Conservation (phyloP, 148 eudicot species). For the Camellia japonica region DNA sequence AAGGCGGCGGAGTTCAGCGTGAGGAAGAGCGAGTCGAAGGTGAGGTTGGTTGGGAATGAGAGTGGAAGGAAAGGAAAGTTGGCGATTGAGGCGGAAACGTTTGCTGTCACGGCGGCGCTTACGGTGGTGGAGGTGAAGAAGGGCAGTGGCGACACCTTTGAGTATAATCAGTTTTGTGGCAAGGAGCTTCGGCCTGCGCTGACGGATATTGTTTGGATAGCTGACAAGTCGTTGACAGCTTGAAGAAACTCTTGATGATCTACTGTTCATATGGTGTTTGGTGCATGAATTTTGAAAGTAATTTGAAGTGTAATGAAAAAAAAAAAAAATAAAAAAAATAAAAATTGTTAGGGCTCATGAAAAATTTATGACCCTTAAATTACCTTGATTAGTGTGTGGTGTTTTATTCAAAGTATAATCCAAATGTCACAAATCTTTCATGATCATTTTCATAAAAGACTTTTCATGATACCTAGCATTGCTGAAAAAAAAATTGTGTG, state of each 20-base stretch:
- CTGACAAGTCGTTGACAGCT: neutral
- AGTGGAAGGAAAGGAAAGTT: constrained; percentile 21
- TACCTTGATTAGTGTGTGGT: no score
- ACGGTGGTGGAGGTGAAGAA: constrained; percentile 25
- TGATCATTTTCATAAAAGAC: no score
- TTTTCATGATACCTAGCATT: no score
- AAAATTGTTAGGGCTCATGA: no score
- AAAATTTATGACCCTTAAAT: no score
- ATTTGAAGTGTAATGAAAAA: no score
- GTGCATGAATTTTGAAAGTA: no score
- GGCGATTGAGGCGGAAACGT: constrained; percentile 17
- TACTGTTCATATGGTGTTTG: no score
- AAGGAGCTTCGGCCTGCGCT: constrained; percentile 18
- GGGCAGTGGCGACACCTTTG: constrained; percentile 14
- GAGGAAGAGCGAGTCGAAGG: constrained; percentile 14
- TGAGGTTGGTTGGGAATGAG: constrained; percentile 14
- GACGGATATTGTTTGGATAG: constrained; percentile 14
- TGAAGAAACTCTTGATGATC: neutral
- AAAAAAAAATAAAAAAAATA: no score
- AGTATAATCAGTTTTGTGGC: constrained; percentile 19
- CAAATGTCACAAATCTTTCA: no score
- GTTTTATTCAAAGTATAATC: no score
- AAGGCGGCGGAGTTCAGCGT: constrained; percentile 15
- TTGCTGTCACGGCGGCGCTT: constrained; percentile 17
- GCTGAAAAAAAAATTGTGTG: no score